phyloP scores from a whole-genome alignment of 2,329 filamentous ascomycete genomes.

The Cladosporium sp. region DNA sequence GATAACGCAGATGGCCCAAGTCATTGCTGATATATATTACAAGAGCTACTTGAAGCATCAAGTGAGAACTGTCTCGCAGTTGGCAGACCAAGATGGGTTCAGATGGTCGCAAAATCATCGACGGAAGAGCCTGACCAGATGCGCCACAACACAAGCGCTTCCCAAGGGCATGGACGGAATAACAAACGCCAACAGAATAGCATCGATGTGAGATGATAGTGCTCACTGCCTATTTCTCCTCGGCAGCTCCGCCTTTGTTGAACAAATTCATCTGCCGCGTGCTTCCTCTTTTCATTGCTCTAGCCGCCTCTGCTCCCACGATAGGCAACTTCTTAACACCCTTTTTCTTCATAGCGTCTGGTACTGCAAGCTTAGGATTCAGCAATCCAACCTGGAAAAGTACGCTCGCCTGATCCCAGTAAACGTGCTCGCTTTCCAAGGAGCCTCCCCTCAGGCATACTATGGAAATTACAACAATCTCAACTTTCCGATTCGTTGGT shows the following conservation, averaged over 20 bases:
- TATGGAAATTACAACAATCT: slow-evolving; percentile 53
- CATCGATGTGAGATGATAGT: no score
- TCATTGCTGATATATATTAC: no score
- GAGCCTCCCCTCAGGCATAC: slow-evolving; percentile 52
- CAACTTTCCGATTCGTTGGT: slow-evolving; percentile 53
- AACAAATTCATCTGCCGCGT: slow-evolving; percentile 43
- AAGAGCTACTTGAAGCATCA: no score
- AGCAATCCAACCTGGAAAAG: slow-evolving; percentile 56
- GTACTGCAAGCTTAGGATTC: slow-evolving; percentile 50
- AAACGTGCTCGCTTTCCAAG: slow-evolving; percentile 55
- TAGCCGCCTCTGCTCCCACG: slow-evolving; percentile 42
- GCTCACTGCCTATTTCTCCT: not conserved
- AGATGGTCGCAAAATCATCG: no score
- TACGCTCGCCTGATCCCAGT: slow-evolving; percentile 61
- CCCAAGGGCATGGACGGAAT: no score
- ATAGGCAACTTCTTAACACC: slow-evolving; percentile 46
- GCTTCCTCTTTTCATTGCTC: slow-evolving; percentile 44
- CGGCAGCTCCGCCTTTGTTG: slow-evolving; percentile 19
- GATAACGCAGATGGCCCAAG: no score
- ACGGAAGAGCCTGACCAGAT: no score
- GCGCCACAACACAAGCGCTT: not conserved
- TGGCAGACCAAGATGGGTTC: no score
- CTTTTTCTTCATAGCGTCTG: slow-evolving; percentile 40
- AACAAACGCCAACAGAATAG: not conserved
- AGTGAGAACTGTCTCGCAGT: no score